Evolutionary conservation across 2,329 filamentous ascomycete genomes (phyloP).

Genomic region (Penicillium oxalicum): DNA sequence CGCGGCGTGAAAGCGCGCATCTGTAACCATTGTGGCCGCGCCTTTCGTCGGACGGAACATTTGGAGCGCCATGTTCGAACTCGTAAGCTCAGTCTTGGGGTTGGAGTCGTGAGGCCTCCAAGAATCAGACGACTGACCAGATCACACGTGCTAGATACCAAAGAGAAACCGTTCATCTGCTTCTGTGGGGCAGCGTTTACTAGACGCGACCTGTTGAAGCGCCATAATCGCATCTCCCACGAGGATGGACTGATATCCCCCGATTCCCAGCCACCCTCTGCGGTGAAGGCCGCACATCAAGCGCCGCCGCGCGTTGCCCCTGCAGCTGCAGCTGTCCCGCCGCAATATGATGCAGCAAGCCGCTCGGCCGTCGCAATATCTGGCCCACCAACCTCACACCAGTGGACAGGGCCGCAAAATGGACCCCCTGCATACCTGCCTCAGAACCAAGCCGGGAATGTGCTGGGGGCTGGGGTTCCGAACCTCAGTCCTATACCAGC

Average conservation of each 20-base stretch:
- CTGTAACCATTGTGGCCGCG: constrained; percentile 31
- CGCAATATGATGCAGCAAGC: constrained; percentile 19
- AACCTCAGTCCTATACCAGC: constrained; percentile 11
- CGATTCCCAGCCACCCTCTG: constrained; percentile 23
- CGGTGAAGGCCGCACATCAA: constrained; percentile 15
- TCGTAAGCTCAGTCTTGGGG: constrained; percentile 21
- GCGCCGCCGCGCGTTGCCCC: constrained; percentile 10
- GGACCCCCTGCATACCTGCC: constrained; percentile 22
- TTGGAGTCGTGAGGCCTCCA: background rate
- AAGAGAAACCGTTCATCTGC: constrained; percentile 33
- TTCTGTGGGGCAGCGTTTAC: constrained; percentile 34
- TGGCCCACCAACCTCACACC: constrained; percentile 18
- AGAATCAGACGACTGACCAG: constrained; percentile 8
- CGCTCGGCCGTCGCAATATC: constrained; percentile 20
- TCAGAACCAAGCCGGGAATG: constrained; percentile 14
- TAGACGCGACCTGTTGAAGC: constrained; percentile 31
- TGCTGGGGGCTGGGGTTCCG: constrained; percentile 15
- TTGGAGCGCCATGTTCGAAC: constrained; percentile 34
- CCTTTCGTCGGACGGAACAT: constrained; percentile 31
- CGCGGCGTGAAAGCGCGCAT: constrained; percentile 29
- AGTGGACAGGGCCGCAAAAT: constrained; percentile 24
- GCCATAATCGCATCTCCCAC: constrained; percentile 30
- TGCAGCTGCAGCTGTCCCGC: constrained; percentile 16
- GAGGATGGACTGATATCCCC: constrained; percentile 27
- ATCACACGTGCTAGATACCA: constrained; percentile 24